Evolutionary conservation across 768 basidiomycete genomes (phyloP).

Genomic region (Vishniacozyma victoriae): DNA sequence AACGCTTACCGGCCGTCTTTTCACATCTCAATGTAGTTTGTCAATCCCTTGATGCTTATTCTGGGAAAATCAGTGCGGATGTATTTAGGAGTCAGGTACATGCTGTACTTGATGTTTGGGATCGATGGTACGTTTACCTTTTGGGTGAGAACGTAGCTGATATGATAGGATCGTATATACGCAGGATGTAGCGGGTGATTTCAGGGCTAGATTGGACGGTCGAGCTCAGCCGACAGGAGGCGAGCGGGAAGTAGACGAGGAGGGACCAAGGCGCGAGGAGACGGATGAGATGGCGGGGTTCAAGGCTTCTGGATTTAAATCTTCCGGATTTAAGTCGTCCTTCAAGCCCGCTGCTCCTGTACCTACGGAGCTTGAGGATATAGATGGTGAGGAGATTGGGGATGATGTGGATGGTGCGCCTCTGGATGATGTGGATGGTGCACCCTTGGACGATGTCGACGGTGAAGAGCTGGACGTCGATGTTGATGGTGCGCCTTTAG

Average conservation of each 20-base stretch:
- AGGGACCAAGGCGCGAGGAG: conserved; percentile 44
- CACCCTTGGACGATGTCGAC: conserved; percentile 27
- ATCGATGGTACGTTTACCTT: conserved; percentile 60
- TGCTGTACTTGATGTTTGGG: conserved; percentile 88
- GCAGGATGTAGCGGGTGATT: conserved; percentile 55
- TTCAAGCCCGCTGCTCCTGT: conserved; percentile 34
- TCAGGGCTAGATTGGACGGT: background rate
- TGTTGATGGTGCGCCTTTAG: conserved; percentile 52
- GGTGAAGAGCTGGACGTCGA: conserved; percentile 47
- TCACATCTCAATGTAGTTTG: conserved; percentile 92
- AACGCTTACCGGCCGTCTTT: conserved; percentile 84
- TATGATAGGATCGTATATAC: conserved; percentile 72
- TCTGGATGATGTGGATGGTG: conserved; percentile 49
- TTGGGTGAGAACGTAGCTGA: background rate
- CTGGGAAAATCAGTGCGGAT: conserved; percentile 91
- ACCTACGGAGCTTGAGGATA: conserved; percentile 46
- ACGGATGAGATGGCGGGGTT: conserved; percentile 15
- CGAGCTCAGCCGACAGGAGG: background rate
- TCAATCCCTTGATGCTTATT: conserved; percentile 66
- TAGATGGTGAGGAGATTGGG: conserved; percentile 51
- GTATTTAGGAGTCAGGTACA: conserved; percentile 91
- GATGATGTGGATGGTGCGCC: conserved; percentile 48
- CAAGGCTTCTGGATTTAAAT: conserved; percentile 34
- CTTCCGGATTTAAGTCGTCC: conserved; percentile 44
- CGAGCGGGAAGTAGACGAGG: conserved; percentile 1